Conservation (phyloP, 2,329 filamentous ascomycete species). For the Alternaria longipes region DNA sequence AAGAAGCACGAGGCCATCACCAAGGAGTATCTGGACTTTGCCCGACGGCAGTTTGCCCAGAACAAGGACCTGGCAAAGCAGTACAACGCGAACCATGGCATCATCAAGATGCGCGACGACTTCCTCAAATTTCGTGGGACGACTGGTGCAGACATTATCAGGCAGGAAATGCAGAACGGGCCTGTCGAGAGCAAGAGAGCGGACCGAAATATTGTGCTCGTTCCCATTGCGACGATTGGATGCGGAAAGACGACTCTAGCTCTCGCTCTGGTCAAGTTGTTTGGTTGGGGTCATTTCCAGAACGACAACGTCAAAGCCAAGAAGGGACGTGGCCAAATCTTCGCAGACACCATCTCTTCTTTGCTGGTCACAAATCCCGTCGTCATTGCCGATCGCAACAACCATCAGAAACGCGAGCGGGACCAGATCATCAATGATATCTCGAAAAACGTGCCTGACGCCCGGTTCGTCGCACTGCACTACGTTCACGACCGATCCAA, state of each 20-base stretch:
- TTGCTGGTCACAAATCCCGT: slow-evolving; percentile 71
- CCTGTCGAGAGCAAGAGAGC: slow-evolving; percentile 64
- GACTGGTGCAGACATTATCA: slow-evolving; percentile 88
- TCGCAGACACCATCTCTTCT: slow-evolving; percentile 75
- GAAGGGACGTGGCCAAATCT: slow-evolving; percentile 76
- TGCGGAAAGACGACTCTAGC: slow-evolving; percentile 97
- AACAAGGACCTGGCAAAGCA: slow-evolving; percentile 73
- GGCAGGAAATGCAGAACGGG: slow-evolving; percentile 70
- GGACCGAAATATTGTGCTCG: slow-evolving; percentile 76
- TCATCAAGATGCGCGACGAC: slow-evolving; percentile 87
- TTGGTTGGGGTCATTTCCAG: slow-evolving; percentile 91
- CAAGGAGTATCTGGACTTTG: slow-evolving; percentile 87
- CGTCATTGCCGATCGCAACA: slow-evolving; percentile 93
- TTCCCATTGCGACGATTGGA: slow-evolving; percentile 90
- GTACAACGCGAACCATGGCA: slow-evolving; percentile 91
- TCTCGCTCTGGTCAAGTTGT: slow-evolving; percentile 80
- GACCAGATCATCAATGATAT: slow-evolving; percentile 87
- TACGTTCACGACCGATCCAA: slow-evolving; percentile 79
- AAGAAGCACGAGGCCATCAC: slow-evolving; percentile 92
- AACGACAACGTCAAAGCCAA: slow-evolving; percentile 94
- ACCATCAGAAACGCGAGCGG: slow-evolving; percentile 87
- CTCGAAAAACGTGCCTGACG: slow-evolving; percentile 65
- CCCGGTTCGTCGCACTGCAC: slow-evolving; percentile 83
- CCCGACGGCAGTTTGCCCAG: slow-evolving; percentile 73
- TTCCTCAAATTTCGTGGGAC: slow-evolving; percentile 85